Evolutionary conservation across 2,329 filamentous ascomycete genomes (phyloP).

Genomic region (Ophiostoma piceae): DNA sequence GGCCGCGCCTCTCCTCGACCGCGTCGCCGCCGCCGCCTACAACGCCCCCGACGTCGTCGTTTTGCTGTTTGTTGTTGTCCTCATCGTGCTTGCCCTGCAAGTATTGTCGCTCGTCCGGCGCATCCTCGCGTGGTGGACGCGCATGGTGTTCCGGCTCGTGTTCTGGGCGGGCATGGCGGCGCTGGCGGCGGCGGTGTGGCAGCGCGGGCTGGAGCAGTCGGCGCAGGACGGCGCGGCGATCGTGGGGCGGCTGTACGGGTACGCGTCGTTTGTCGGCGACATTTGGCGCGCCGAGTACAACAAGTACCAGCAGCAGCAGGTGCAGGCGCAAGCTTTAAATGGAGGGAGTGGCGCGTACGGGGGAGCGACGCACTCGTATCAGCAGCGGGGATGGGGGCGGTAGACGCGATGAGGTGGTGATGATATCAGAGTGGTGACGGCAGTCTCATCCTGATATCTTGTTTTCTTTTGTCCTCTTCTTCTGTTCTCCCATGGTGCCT

Average conservation of each 20-base stretch:
- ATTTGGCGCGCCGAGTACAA: constrained; percentile 56
- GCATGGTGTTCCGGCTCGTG: constrained; percentile 56
- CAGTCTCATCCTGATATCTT: not conserved
- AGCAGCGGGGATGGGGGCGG: constrained; percentile 12
- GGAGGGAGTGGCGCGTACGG: constrained; percentile 10
- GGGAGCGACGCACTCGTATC: not conserved
- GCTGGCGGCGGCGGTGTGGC: constrained; percentile 53
- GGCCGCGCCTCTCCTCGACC: constrained; percentile 41
- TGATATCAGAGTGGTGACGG: not conserved
- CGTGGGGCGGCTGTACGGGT: constrained; percentile 42
- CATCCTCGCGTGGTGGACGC: constrained; percentile 70
- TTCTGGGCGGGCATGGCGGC: constrained; percentile 59
- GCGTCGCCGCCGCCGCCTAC: constrained; percentile 36
- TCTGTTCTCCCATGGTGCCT: not conserved
- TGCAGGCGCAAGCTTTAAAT: constrained; percentile 30
- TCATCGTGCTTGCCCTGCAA: constrained; percentile 58
- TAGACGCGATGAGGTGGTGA: not conserved
- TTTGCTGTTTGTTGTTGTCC: constrained; percentile 45
- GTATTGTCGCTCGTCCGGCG: constrained; percentile 66
- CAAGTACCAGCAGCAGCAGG: constrained; percentile 49
- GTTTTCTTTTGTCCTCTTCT: not conserved
- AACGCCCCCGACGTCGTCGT: constrained; percentile 42
- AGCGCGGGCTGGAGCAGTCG: constrained; percentile 61
- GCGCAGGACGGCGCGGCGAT: constrained; percentile 51
- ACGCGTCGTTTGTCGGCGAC: constrained; percentile 45